Percentiles rank a stretch among this genome's conserved stretches.
Conservation (phyloP, 768 basidiomycete genomes). For the Serendipita sp. region DNA sequence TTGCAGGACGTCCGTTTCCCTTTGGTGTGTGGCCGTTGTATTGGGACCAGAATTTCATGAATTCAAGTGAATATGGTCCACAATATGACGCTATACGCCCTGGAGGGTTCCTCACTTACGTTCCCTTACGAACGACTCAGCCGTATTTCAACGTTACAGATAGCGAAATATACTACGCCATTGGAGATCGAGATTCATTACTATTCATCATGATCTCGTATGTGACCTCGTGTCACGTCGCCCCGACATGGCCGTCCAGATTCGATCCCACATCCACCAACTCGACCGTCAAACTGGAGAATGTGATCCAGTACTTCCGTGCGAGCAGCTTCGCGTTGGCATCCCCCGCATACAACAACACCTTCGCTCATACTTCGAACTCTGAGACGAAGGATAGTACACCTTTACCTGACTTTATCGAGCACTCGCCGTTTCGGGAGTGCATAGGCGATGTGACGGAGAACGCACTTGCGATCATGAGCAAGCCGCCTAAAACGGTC, state of each 20-base stretch:
- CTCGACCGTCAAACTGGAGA: background rate
- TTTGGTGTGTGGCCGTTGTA: background rate
- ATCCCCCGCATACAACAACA: no score
- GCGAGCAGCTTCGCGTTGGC: no score
- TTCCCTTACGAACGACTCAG: no score
- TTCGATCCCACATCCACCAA: background rate
- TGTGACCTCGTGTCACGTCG: no score
- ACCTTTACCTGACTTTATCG: background rate
- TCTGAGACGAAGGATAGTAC: background rate
- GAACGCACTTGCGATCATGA: background rate
- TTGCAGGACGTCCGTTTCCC: background rate
- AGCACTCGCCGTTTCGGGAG: background rate
- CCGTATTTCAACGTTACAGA: background rate
- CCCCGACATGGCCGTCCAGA: no score
- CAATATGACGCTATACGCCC: background rate
- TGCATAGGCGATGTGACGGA: background rate
- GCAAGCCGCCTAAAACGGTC: background rate
- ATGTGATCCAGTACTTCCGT: constrained; percentile 10
- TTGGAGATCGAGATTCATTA: background rate
- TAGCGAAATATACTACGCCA: background rate
- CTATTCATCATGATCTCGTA: background rate
- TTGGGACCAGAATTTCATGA: no score
- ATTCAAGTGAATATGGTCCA: no score
- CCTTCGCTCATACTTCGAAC: background rate
- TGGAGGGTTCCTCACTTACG: background rate